phyloP scores from a whole-genome alignment of 2,329 filamentous ascomycete genomes.

The Alternaria alternata region DNA sequence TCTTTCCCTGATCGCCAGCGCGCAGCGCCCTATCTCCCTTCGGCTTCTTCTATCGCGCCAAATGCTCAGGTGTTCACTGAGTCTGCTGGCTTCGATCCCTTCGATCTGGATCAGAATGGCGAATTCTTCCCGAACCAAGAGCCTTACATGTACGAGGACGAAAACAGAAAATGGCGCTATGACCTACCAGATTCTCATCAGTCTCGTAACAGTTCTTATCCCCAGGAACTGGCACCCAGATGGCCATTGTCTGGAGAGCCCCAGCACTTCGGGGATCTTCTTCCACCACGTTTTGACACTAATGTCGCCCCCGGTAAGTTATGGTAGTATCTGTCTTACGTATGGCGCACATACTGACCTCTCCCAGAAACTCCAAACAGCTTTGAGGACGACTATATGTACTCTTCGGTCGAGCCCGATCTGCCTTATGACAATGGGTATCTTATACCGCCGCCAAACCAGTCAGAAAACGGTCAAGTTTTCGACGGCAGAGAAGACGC shows the following conservation, averaged over 20 bases:
- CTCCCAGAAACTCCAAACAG: not conserved
- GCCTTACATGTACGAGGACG: not conserved
- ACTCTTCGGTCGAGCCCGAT: not conserved
- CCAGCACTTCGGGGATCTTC: not conserved
- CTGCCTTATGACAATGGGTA: not conserved
- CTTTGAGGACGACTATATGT: not conserved
- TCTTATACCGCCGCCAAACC: not conserved
- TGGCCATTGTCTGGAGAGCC: not conserved
- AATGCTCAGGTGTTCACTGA: not conserved
- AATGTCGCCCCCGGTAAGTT: not conserved
- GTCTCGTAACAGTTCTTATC: not conserved
- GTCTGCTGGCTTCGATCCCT: not conserved
- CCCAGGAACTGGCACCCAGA: not conserved
- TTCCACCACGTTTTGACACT: not conserved
- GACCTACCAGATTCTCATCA: not conserved
- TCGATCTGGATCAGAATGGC: not conserved
- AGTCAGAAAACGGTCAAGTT: not conserved
- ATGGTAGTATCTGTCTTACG: not conserved
- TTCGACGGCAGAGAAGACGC: too few relatives aligned
- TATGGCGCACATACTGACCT: not conserved
- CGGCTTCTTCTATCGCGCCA: not conserved
- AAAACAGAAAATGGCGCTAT: not conserved
- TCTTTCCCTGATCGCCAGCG: not conserved
- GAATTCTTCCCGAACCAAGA: not conserved
- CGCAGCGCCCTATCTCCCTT: too few relatives aligned